These are phyloP conservation scores for Hygrocybe coccinea DNA, from an alignment of 768 basidiomycete species.

Conservation along the genomic window DNA sequence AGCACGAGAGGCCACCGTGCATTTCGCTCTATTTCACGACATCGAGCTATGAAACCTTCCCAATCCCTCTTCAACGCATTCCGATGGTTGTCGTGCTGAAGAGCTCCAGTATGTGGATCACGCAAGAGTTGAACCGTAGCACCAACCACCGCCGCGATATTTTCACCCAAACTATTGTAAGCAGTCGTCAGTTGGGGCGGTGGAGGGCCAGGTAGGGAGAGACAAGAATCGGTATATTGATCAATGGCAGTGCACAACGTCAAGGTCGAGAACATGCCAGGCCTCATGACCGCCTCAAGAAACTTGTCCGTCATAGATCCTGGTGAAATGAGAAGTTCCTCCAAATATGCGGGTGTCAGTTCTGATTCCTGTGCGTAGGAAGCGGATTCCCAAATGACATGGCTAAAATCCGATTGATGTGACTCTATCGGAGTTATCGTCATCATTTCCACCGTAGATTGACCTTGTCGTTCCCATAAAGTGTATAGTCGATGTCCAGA, in stretches of 20 bases:
- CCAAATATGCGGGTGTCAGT: constrained; percentile 81
- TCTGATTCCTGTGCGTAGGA: constrained; percentile 67
- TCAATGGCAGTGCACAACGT: constrained; percentile 79
- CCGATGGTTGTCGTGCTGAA: constrained; percentile 76
- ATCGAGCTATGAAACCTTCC: constrained; percentile 92
- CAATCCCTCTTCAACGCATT: constrained; percentile 85
- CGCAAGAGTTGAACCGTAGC: constrained; percentile 71
- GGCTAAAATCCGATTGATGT: constrained; percentile 26
- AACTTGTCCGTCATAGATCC: constrained; percentile 76
- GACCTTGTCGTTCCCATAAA: constrained; percentile 79
- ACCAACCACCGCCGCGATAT: constrained; percentile 81
- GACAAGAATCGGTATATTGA: constrained; percentile 71
- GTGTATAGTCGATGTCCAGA: constrained; percentile 54
- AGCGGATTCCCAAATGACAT: constrained; percentile 49
- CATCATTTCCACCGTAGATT: constrained; percentile 60
- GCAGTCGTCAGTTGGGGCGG: constrained; percentile 54
- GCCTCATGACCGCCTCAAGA: constrained; percentile 76
- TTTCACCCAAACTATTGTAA: constrained; percentile 65
- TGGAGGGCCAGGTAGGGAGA: constrained; percentile 55
- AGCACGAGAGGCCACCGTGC: constrained; percentile 77
- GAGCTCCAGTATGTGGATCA: constrained; percentile 74
- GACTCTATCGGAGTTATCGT: constrained; percentile 40
- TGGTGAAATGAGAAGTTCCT: constrained; percentile 68
- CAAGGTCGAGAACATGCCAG: constrained; percentile 80
- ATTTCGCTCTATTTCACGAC: constrained; percentile 83